Evolutionary conservation across 2,329 filamentous ascomycete genomes (phyloP), one percentile per base, ranked within the genome.

Genomic region (Rasamsonia emersonii): DNA sequence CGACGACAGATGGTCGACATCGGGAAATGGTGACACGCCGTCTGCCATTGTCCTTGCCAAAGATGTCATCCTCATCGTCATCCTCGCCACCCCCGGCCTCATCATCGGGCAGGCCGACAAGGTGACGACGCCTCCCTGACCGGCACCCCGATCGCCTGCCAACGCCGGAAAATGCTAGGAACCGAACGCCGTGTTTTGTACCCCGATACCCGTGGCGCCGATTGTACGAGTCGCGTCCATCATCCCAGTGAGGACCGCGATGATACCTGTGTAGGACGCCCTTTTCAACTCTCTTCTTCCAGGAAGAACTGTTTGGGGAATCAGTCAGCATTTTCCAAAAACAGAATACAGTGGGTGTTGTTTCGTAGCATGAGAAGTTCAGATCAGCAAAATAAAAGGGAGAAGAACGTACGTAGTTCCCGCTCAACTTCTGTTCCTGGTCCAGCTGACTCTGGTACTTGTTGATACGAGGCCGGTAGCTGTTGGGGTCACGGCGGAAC

Each of bases 391-490:
- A 18, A 24, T 7, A 21, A 24, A 10, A 9, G 11, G 20, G 9
- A 18, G 14, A 17, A 26, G 24, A 28, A 75, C 79, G 70, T 70
- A 85, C 80, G 69, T 82, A 98, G 68, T 96, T 96, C 50, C 93
- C 93, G 44, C 65, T 67, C 52, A 86, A 50, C 73, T 98, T 98
- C 73, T 98, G 91, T 59, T 96, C 91, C 61, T 95, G 88, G 63
- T 98, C 91, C 47, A 96, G 75, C 70, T 98, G 91, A 56, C 83
- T 91, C 63, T 88, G 80, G 54, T 77, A 68, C 75, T 98, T 98
- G 77, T 98, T 98, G 72, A 98, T 98, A 66, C 93, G 86, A 41
- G 93, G 91, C 40, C 91, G 81, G 75, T 77, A 98, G 54, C 91
- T 94, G 66, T 81, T 86, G 41, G 93, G 91, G 56, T 98, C 91